phyloP scores from a whole-genome alignment of 2,329 filamentous ascomycete genomes.

The Plenodomus biglobosus region DNA sequence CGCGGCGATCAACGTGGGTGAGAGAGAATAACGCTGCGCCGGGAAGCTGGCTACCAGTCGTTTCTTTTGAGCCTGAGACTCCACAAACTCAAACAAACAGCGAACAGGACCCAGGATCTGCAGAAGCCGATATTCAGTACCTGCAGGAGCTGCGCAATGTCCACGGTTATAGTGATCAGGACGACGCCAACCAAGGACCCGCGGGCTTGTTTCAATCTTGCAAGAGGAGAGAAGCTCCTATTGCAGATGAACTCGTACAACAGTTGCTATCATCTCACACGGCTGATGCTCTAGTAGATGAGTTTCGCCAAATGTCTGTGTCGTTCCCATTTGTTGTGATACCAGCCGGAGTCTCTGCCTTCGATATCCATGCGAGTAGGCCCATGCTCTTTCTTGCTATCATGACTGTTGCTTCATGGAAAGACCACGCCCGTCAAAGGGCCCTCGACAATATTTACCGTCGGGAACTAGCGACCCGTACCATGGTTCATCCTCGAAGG shows the following conservation, averaged over 20 bases:
- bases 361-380: conserved; percentile 22
- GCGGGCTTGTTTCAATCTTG: conserved; percentile 19
- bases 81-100: conserved; percentile 5
- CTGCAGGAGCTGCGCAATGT: conserved; percentile 30
- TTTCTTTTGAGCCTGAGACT: conserved; percentile 22
- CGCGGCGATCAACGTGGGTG: conserved; percentile 1
- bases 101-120: conserved; percentile 9
- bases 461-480: conserved; percentile 36
- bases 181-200: conserved; percentile 12
- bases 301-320: conserved; percentile 33
- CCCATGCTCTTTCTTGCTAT: conserved; percentile 40
- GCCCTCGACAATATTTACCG: conserved; percentile 32
- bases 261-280: conserved; percentile 23
- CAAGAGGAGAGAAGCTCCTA: conserved; percentile 20
- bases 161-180: conserved; percentile 25
- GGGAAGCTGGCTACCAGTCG: conserved; percentile 32
- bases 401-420: conserved; percentile 32
- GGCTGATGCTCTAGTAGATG: conserved; percentile 28
- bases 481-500: conserved; percentile 31
- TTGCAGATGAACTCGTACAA: conserved; percentile 25
- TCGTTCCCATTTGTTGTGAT: conserved; percentile 39
- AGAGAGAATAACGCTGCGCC: conserved; percentile 13
- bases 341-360: conserved; percentile 11
- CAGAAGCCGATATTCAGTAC: conserved; percentile 25
- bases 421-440: conserved; percentile 29